These are phyloP conservation scores for Globisporangium nodosum DNA, from an alignment of 352 stramenopile species.

Conservation along the genomic window DNA sequence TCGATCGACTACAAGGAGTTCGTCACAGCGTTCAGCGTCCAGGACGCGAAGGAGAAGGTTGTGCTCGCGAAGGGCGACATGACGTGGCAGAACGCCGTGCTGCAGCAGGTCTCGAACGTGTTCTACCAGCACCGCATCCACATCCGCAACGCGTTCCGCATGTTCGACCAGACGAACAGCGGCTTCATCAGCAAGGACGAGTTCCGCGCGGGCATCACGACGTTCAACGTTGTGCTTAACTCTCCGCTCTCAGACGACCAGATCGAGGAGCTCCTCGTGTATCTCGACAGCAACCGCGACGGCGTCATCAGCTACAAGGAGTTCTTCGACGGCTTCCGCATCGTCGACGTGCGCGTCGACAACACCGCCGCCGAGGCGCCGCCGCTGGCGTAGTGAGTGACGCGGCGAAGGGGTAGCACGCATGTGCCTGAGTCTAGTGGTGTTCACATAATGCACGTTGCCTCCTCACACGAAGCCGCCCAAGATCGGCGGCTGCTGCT, in stretches of 20 bases:
- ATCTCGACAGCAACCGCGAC: slow-evolving; percentile 88
- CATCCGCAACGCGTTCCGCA: slow-evolving; percentile 89
- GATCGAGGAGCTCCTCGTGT: slow-evolving; percentile 85
- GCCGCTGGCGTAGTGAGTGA: background rate
- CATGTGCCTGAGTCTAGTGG: background rate
- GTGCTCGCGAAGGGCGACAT: slow-evolving; percentile 50
- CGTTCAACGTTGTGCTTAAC: slow-evolving; percentile 89
- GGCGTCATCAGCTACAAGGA: slow-evolving; percentile 92
- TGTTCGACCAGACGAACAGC: slow-evolving; percentile 87
- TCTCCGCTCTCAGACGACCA: slow-evolving; percentile 88
- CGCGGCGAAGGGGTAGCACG: background rate
- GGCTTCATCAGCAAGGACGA: slow-evolving; percentile 79
- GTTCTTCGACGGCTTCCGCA: slow-evolving; percentile 90
- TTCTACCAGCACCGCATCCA: slow-evolving; percentile 93
- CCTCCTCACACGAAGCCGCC: background rate
- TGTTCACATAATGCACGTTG: background rate
- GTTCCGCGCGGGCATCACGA: slow-evolving; percentile 79
- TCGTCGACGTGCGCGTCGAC: slow-evolving; percentile 69
- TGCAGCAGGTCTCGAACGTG: slow-evolving; percentile 92
- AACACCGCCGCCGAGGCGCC: slow-evolving; percentile 20
- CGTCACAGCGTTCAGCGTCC: slow-evolving; percentile 83
- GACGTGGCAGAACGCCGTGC: slow-evolving; percentile 90
- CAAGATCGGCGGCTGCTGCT: background rate
- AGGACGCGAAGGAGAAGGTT: slow-evolving; percentile 64
- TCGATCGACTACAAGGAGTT: slow-evolving; percentile 93